These are phyloP conservation scores for Scenedesmus sp. DNA, from an alignment of 163 green algal species.

Conservation along the genomic window DNA sequence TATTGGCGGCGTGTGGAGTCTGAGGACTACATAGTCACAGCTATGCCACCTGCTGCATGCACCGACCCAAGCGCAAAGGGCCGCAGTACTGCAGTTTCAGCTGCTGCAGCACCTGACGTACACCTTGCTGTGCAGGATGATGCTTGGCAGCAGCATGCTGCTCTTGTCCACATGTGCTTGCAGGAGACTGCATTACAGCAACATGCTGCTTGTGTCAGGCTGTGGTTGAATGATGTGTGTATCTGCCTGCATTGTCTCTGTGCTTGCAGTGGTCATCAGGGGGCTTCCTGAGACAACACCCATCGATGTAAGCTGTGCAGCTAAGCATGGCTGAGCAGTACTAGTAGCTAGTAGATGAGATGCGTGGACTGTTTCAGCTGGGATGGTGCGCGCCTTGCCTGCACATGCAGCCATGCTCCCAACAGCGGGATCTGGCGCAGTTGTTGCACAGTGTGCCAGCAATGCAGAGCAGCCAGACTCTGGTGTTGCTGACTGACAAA, in stretches of 20 bases:
- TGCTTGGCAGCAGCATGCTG: no score
- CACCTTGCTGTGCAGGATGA: no score
- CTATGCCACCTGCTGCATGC: neutral
- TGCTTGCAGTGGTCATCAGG: conserved; percentile 56
- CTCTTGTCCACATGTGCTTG: no score
- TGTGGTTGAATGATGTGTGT: neutral
- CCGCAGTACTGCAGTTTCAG: neutral
- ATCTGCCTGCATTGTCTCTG: neutral
- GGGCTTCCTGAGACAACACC: conserved; percentile 60
- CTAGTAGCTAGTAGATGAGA: neutral
- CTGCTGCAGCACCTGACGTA: neutral
- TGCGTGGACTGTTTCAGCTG: neutral
- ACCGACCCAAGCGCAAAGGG: neutral
- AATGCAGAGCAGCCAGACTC: neutral
- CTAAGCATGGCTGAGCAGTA: neutral
- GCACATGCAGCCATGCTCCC: neutral
- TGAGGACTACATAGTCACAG: no score
- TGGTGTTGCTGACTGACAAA: neutral
- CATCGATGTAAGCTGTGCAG: conserved; percentile 47
- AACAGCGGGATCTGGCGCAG: neutral
- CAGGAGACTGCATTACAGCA: neutral
- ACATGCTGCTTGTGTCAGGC: neutral
- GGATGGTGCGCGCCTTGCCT: neutral
- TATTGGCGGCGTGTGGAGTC: no score
- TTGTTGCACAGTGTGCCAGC: neutral